A percentile compares a stretch with the other conserved stretches of the same genome.
Conservation (phyloP, 2,329 filamentous ascomycete genomes). For the Ophiostoma populinum region DNA sequence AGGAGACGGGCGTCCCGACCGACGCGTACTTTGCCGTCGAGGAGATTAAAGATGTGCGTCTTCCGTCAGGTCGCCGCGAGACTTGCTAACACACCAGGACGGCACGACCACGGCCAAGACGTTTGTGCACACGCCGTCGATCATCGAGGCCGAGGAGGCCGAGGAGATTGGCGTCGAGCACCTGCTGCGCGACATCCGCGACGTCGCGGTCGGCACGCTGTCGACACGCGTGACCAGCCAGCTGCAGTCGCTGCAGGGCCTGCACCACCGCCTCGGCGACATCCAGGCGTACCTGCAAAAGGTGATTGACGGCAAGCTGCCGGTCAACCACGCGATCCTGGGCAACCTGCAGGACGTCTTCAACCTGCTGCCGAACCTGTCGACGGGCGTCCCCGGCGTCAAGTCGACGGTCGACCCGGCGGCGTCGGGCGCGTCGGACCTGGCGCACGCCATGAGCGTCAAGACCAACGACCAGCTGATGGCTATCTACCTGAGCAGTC, state of each 20-base stretch:
- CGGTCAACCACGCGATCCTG: conserved; percentile 92
- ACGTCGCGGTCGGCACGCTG: conserved; percentile 91
- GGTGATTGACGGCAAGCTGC: conserved; percentile 79
- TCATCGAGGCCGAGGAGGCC: conserved; percentile 96
- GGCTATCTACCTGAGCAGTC: conserved; percentile 90
- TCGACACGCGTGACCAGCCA: conserved; percentile 96
- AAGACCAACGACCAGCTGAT: conserved; percentile 99
- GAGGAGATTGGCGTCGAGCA: conserved; percentile 99
- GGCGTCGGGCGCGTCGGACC: conserved; percentile 54
- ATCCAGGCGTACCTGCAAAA: conserved; percentile 94
- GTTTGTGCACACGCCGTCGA: conserved; percentile 94
- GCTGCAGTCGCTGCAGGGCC: conserved; percentile 87
- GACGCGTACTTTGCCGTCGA: conserved; percentile 99
- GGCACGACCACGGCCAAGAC: conserved; percentile 93
- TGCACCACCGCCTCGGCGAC: conserved; percentile 85
- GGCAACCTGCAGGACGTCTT: conserved; percentile 99
- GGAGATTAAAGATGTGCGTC: conserved; percentile 99
- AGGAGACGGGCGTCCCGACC: conserved; percentile 92
- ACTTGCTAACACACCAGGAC: conserved; percentile 57
- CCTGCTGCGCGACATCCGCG: conserved; percentile 89
- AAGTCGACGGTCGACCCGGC: conserved; percentile 28
- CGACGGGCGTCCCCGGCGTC: conserved; percentile 38
- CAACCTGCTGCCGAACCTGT: conserved; percentile 92
- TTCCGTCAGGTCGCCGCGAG: conserved; percentile 97
- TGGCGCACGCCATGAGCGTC: conserved; percentile 92